A percentile compares a stretch with the other conserved stretches of the same genome.
Conservation (phyloP, 2,329 filamentous ascomycete genomes). For the Verticillium alfalfae region DNA sequence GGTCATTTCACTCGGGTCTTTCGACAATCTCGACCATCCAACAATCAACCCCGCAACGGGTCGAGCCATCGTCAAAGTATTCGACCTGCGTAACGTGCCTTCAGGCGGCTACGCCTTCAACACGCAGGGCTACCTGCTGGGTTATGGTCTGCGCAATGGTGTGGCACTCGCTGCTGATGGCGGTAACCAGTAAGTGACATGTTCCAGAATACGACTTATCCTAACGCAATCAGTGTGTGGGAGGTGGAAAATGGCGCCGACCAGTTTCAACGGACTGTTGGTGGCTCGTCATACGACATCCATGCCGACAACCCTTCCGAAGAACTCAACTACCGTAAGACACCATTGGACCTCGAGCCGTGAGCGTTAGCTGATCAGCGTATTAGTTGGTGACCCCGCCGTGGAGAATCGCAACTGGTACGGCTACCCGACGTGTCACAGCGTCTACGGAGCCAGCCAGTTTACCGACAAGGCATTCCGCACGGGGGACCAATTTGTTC, state of each 20-base stretch:
- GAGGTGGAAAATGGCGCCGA: conserved; percentile 48
- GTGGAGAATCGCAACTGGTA: conserved; percentile 28
- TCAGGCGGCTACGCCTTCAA: conserved; percentile 29
- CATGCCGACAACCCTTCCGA: conserved; percentile 59
- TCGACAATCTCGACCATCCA: conserved; percentile 30
- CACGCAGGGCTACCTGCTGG: conserved; percentile 30
- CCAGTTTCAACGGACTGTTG: conserved; percentile 40
- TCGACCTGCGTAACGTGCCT: conserved; percentile 29
- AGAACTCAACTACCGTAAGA: conserved; percentile 55
- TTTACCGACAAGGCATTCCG: conserved; percentile 21
- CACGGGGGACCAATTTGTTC: conserved; percentile 30
- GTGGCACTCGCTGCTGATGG: conserved; percentile 52
- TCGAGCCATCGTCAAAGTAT: conserved; percentile 35
- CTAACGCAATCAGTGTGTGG: conserved; percentile 30
- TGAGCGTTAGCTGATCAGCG: background rate
- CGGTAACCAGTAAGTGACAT: conserved; percentile 15
- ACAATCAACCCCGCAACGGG: conserved; percentile 24
- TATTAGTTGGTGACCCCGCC: conserved; percentile 20
- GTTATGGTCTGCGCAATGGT: conserved; percentile 51
- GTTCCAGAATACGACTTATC: accelerated
- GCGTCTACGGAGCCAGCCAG: conserved; percentile 8
- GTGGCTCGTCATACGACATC: conserved; percentile 40
- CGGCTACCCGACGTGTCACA: conserved; percentile 58
- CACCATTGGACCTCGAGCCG: background rate
- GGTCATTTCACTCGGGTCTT: conserved; percentile 30